Evolutionary conservation across 345 rosid species (phyloP).

Genomic region (Capsella bursapastoris): DNA sequence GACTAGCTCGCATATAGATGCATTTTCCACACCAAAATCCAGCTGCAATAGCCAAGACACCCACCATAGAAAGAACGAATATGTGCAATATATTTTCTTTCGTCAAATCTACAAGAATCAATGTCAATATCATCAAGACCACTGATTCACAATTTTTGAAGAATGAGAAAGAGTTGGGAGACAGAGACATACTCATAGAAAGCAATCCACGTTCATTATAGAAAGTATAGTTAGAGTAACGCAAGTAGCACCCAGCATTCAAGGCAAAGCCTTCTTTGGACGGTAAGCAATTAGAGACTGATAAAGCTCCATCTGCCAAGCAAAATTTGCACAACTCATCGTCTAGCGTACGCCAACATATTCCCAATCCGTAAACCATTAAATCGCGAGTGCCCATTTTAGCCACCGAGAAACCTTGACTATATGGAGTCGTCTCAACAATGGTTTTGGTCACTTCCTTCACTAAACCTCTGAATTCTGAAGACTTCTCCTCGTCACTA

Average conservation of each 20-base stretch:
- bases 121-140: neutral
- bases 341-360: slow-evolving; percentile 53
- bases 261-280: slow-evolving; percentile 53
- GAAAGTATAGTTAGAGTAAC: slow-evolving; percentile 50
- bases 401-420: slow-evolving; percentile 43
- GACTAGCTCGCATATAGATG: slow-evolving; percentile 36
- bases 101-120: slow-evolving; percentile 21
- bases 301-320: slow-evolving; percentile 44
- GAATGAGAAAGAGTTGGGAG: neutral
- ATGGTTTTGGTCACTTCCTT: slow-evolving; percentile 33
- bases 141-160: slow-evolving; percentile 5
- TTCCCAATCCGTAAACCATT: slow-evolving; percentile 50
- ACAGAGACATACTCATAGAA: slow-evolving; percentile 29
- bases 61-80: slow-evolving; percentile 24
- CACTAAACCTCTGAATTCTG: slow-evolving; percentile 41
- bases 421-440: slow-evolving; percentile 40
- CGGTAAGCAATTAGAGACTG: slow-evolving; percentile 50
- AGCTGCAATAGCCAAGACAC: slow-evolving; percentile 38
- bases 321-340: slow-evolving; percentile 45
- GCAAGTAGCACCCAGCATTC: slow-evolving; percentile 58
- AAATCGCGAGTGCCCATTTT: neutral
- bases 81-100: slow-evolving; percentile 14
- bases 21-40: slow-evolving; percentile 46
- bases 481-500: slow-evolving; percentile 12
- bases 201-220: slow-evolving; percentile 34